These are phyloP conservation scores for Mortierella claussenii DNA, from an alignment of 192 early-diverging fungal species.

Conservation along the genomic window DNA sequence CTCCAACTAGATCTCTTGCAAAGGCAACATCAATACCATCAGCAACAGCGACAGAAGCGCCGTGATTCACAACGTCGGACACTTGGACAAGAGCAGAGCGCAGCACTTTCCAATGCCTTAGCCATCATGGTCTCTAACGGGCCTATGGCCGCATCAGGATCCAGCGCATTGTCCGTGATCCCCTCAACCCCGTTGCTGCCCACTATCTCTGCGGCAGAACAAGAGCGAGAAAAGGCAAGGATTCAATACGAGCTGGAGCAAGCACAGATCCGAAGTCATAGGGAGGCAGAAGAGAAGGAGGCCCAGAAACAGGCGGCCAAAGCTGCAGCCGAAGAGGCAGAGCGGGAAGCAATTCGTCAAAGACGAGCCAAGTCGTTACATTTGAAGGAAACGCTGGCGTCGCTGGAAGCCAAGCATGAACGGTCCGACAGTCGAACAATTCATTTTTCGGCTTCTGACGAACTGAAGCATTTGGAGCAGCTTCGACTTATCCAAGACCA, in stretches of 20 bases:
- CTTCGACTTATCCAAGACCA: slow-evolving; percentile 9
- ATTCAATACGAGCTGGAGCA: slow-evolving; percentile 45
- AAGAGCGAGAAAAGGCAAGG: slow-evolving; percentile 33
- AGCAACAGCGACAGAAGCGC: slow-evolving; percentile 51
- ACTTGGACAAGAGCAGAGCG: slow-evolving; percentile 30
- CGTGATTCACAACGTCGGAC: slow-evolving; percentile 38
- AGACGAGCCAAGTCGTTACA: slow-evolving; percentile 29
- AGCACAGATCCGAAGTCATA: slow-evolving; percentile 25
- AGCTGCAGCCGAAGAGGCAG: slow-evolving; percentile 32
- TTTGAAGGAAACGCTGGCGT: slow-evolving; percentile 43
- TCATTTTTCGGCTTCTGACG: slow-evolving; percentile 25
- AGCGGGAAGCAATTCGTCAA: slow-evolving; percentile 27
- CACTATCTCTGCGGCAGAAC: slow-evolving; percentile 23
- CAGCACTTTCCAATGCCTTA: slow-evolving; percentile 21
- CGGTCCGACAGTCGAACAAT: slow-evolving; percentile 19
- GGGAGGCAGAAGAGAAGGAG: slow-evolving; percentile 25
- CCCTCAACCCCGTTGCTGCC: slow-evolving; percentile 28
- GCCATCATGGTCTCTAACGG: slow-evolving; percentile 20
- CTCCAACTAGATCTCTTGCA: slow-evolving; percentile 47
- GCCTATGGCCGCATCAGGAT: not conserved
- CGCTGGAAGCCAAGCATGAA: slow-evolving; percentile 29
- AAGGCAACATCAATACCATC: slow-evolving; percentile 49
- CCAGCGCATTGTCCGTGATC: not conserved
- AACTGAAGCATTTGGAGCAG: slow-evolving; percentile 45
- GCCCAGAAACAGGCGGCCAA: slow-evolving; percentile 8